Percentiles rank a stretch among this genome's conserved stretches.
Conservation (phyloP, 139 green algal species). For the Micromonas pusilla region DNA sequence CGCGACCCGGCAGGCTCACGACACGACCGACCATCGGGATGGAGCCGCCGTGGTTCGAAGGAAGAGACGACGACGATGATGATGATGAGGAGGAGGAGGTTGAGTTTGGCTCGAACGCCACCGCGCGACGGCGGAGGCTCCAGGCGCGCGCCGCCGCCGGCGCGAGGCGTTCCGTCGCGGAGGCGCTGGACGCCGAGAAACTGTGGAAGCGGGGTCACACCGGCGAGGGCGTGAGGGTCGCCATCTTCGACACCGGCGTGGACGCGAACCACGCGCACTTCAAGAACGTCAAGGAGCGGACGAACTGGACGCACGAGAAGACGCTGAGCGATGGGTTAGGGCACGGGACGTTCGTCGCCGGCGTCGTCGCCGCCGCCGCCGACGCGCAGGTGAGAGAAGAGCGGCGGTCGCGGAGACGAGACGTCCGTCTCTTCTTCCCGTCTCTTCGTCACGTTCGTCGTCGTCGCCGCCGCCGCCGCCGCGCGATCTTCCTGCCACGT, state of each 20-base stretch:
- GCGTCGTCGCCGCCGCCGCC: constrained; percentile 79
- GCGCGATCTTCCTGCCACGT: too few relatives aligned
- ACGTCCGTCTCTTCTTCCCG: too few relatives aligned
- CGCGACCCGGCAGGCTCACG: constrained; percentile 32
- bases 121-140: not conserved
- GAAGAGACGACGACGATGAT: not conserved
- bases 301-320: constrained; percentile 96
- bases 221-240: constrained; percentile 49
- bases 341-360: constrained; percentile 94
- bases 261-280: constrained; percentile 81
- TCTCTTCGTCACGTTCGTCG: too few relatives aligned
- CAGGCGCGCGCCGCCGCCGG: not conserved
- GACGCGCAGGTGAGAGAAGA: too few relatives aligned
- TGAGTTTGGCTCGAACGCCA: not conserved
- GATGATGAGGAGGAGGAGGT: not conserved
- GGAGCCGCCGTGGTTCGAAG: not conserved
- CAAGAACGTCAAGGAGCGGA: constrained; percentile 88
- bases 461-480: too few relatives aligned
- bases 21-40: constrained; percentile 43
- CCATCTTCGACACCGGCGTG: constrained; percentile 98
- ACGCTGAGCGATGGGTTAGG: constrained; percentile 87
- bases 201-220: constrained; percentile 16
- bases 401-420: too few relatives aligned
- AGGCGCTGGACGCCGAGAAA: constrained; percentile 6
- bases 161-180: not conserved